Percentiles rank a stretch among this genome's conserved stretches.
phyloP scores from a whole-genome alignment of 2,329 filamentous ascomycete genomes.

The Stachybotrys chlorohalonatus region DNA sequence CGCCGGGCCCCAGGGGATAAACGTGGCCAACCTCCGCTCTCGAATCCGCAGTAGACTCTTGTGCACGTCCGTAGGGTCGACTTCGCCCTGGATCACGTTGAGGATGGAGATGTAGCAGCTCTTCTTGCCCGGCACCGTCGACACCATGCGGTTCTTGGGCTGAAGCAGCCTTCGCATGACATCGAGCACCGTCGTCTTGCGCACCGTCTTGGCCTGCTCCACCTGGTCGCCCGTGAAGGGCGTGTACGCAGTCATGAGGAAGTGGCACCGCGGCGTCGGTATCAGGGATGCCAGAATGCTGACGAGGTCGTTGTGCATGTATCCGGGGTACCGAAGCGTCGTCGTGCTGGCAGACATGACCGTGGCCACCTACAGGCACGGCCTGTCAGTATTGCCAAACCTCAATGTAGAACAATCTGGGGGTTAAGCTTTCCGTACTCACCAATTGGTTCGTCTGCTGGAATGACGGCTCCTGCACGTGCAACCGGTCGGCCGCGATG shows the following conservation, averaged over 20 bases:
- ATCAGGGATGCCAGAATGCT: constrained; percentile 95
- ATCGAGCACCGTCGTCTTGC: constrained; percentile 95
- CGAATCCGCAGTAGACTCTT: constrained; percentile 95
- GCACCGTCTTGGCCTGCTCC: constrained; percentile 92
- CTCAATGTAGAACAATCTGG: neutral
- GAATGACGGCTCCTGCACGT: constrained; percentile 92
- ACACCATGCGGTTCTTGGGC: constrained; percentile 99
- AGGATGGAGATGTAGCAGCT: constrained; percentile 99
- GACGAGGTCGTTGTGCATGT: constrained; percentile 99
- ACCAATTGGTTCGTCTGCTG: constrained; percentile 96
- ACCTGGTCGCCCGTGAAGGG: constrained; percentile 95
- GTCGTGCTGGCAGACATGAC: constrained; percentile 99
- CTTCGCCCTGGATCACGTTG: constrained; percentile 98
- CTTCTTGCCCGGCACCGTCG: constrained; percentile 87
- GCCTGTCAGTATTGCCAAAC: neutral
- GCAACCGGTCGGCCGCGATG: constrained; percentile 88
- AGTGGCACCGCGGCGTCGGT: constrained; percentile 92
- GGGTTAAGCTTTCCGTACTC: constrained; percentile 8
- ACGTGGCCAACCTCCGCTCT: constrained; percentile 85
- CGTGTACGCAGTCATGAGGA: constrained; percentile 97
- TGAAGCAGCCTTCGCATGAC: constrained; percentile 94
- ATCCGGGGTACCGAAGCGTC: constrained; percentile 90
- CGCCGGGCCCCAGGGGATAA: constrained; percentile 97
- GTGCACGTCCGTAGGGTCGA: constrained; percentile 95
- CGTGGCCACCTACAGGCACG: constrained; percentile 60